Conservation (phyloP, 176 grass and related monocot species). For the Zizania latifolia region DNA sequence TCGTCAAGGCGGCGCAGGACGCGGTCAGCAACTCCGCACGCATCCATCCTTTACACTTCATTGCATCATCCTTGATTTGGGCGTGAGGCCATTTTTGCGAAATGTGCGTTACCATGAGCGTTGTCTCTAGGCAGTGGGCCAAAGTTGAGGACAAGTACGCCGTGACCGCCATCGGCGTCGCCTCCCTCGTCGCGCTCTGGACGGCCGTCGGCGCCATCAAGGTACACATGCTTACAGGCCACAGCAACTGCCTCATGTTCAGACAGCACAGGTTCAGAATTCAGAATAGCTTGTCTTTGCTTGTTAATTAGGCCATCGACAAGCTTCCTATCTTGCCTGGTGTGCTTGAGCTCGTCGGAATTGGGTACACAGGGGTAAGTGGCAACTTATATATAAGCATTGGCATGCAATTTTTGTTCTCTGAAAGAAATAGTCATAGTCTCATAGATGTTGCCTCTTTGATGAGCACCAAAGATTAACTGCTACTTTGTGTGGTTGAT, state of each 20-base stretch:
- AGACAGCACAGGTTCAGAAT: too few species aligned
- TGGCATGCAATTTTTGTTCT: background rate
- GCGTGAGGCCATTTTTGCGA: background rate
- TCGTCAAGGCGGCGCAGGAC: conserved; percentile 44
- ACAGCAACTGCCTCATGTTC: too few species aligned
- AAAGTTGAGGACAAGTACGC: conserved; percentile 98
- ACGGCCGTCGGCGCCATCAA: conserved; percentile 59
- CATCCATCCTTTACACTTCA: too few species aligned
- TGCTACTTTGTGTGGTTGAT: conserved; percentile 37
- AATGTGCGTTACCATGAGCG: conserved; percentile 35
- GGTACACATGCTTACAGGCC: too few species aligned
- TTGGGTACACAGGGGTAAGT: conserved; percentile 82
- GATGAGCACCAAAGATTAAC: background rate
- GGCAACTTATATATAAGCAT: conserved; percentile 3
- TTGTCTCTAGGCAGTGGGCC: conserved; percentile 90
- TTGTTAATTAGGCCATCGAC: conserved; percentile 56
- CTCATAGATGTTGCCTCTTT: background rate
- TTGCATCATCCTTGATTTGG: too few species aligned
- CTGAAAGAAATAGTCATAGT: background rate
- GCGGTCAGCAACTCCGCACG: conserved; percentile 52
- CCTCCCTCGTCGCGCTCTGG: conserved; percentile 70
- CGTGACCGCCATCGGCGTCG: conserved; percentile 56
- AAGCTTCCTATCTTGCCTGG: conserved; percentile 81
- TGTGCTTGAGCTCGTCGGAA: conserved; percentile 76
- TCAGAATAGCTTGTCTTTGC: background rate